Conservation (phyloP, 129 eudicot species). For the Artemisia tridentata region DNA sequence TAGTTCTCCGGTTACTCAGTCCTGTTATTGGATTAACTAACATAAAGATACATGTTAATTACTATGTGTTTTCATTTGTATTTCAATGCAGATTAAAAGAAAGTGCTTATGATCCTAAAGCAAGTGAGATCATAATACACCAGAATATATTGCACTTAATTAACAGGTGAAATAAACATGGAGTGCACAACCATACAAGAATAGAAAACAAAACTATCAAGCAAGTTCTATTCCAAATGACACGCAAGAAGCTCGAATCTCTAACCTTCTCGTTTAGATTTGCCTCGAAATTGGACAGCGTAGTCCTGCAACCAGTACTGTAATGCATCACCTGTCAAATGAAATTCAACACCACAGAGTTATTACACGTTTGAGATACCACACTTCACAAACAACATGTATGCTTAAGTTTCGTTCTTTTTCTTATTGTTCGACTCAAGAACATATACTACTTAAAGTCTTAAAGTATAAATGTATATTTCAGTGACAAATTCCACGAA, state of each 20-base stretch:
- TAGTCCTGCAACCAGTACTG: conserved; percentile 84
- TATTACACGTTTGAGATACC: background rate
- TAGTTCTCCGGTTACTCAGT: background rate
- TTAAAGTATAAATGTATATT: too few relatives aligned
- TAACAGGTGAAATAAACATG: background rate
- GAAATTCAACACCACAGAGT: conserved; percentile 7
- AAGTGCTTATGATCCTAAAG: conserved; percentile 11
- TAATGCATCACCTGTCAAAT: conserved; percentile 32
- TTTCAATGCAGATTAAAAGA: background rate
- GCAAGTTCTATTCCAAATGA: background rate
- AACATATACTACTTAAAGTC: background rate
- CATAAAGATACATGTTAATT: background rate
- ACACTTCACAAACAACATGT: background rate
- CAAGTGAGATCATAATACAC: background rate
- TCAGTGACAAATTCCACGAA: too few relatives aligned
- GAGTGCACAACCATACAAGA: too few relatives aligned
- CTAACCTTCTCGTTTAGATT: conserved; percentile 67
- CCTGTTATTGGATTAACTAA: conserved; percentile 6
- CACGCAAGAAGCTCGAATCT: background rate
- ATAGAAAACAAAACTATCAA: too few relatives aligned
- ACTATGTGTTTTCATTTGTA: background rate
- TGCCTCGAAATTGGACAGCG: conserved; percentile 41
- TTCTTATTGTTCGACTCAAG: background rate
- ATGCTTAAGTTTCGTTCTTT: background rate
- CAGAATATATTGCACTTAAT: background rate